Base-by-base conservation (phyloP, 805 yeast genomes). In the Teunomyces stri region DNA sequence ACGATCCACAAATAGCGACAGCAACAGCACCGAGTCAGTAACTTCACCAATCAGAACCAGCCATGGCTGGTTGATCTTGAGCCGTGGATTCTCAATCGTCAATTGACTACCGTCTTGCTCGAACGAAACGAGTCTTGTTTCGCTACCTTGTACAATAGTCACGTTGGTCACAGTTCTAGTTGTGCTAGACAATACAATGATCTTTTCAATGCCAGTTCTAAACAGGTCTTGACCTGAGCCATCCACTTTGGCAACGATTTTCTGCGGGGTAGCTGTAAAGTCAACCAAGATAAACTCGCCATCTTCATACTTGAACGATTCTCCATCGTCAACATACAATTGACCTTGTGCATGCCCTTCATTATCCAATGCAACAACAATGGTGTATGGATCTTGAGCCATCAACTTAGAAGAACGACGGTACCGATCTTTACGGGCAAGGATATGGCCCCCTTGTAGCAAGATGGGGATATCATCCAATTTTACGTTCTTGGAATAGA, bases 261-360 rank as follows among this genome's bases (percentile, higher is more conserved):
- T 45, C n/a, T 68, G 63, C 16, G 68, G 65, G 10, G 63, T 56
- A 13, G 74, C 69, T 2, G 52, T 53, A 29, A 87, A 73, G 1
- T 69, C 56, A 1, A 80, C 58, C 38, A 69, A 62, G 2, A 81
- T 45, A 56, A 51, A 84, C 22, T 80, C 82, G 5, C 85, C 86
- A 1, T 67, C 54, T 28, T 62, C 48, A 60, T 81, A 81, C 38
- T 72, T 78, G 54, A 77, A 87, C 0, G 91, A 74, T 55, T 84
- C 87, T 12, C 96, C 96, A 64, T 91, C 98, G 62, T 91, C 98
- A 31, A 86, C 65, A 62, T 90, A 91, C 28, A 91, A 61, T 13
- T 68, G 63, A 1, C 87, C 87, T 0, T 64, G 63, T 0, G 91
- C 89, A 5, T 56, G 52, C 0, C 82, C 84, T 2, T 66, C 55